Evolutionary conservation across 2,329 filamentous ascomycete genomes (phyloP), one percentile per base, ranked within the genome.

Genomic region (Fusarium chlamydosporum): DNA sequence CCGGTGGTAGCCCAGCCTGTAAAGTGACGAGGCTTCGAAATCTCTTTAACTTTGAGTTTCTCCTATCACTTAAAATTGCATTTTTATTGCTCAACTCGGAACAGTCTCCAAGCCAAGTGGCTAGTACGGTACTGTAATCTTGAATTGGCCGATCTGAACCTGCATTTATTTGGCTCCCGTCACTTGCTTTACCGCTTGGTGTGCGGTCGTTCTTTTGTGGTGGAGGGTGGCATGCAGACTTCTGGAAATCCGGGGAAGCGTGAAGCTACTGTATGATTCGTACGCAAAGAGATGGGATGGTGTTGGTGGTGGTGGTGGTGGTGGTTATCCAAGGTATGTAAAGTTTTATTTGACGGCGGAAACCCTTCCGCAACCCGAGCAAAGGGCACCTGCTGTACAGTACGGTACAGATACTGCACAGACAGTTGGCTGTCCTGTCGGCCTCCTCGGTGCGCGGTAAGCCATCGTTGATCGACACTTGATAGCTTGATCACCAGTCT

Each of bases 221-320:
- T 23, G 66, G 66, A 67, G 66, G 66, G 66, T 69, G 66, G 47
- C 66, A 70, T 70, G 67, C 67, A 69, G 52, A 45, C 50, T 69
- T 69, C 66, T 70, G 66, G 67, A 69, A 69, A 70, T 67, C 67
- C 41, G 67, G 67, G 67, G 66, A 70, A 67, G 34, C 47, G 47
- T 18, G n/a, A 51, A 51, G 26, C 34, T 35, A 51, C 47, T 12
- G 16, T 29, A 16, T 29, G 23, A 51, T 51, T 51, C 47, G 47
- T 26, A 29, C 35, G 23, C 38, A 61, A 15, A 53, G 23, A 45
- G 40, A 40, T 34, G 18, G 29, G 18, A 53, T 37, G 50, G 34
- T 10, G n/a, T 12, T 52, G 41, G 41, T 34, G 48, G 50, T 53
- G 37, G 41, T 34, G 48, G 50, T 53, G 37, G 34, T 37, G 42